Percentiles rank a stretch among this genome's conserved stretches.
Conservation (phyloP, 1,139 yeast genomes). For the Blastobotrys ciferrii region DNA sequence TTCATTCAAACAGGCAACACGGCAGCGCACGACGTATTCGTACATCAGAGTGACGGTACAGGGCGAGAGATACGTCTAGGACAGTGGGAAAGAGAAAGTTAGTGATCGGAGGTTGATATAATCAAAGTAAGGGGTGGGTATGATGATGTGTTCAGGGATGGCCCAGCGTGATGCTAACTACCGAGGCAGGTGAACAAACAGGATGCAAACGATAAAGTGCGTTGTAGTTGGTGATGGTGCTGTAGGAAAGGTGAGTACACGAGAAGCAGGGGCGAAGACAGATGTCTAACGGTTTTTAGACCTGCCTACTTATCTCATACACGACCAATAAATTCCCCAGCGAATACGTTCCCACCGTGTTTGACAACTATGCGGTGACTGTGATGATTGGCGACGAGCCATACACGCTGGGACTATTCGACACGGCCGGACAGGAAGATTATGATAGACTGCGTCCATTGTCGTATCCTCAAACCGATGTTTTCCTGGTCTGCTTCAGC, state of each 20-base stretch:
- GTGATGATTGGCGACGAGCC: conserved; percentile 99
- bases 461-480: conserved; percentile 95
- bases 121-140: not conserved
- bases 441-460: conserved; percentile 95
- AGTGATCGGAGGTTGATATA: not conserved
- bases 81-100: not conserved
- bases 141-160: not conserved
- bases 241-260: conserved; percentile 63
- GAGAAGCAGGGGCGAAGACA: not conserved
- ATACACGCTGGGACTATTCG: conserved; percentile 90
- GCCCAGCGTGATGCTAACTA: not conserved
- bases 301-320: conserved; percentile 84
- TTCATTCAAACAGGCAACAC: not conserved
- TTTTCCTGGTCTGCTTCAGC: conserved; percentile 89
- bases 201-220: conserved; percentile 87
- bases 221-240: conserved; percentile 99
- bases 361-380: conserved; percentile 96
- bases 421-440: conserved; percentile 99
- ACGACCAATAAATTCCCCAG: conserved; percentile 93
- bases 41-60: not conserved
- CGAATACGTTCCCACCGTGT: conserved; percentile 93
- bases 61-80: not conserved
- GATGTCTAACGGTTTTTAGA: conserved; percentile 36
- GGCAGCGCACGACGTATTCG: not conserved
- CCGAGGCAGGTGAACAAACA: conserved; percentile 13